Evolutionary conservation across 257 asterid genomes (phyloP).

Genomic region (Rhazya stricta): DNA sequence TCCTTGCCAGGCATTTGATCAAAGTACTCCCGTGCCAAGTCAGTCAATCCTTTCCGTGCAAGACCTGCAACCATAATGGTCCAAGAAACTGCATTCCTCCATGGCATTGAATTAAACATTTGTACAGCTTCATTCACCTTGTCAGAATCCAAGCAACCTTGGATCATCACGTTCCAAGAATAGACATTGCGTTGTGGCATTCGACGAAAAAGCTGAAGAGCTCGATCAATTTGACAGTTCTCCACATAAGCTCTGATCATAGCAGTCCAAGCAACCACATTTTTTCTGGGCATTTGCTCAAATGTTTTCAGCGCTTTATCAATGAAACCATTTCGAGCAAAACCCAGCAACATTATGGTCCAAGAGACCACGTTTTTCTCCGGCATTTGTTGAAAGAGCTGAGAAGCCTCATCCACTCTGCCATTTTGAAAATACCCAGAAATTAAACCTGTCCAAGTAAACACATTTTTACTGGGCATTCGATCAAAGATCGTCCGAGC

Average conservation of each 20-base stretch:
- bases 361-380: slow-evolving; percentile 59
- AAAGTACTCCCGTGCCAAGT: slow-evolving; percentile 39
- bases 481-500: slow-evolving; percentile 56
- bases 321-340: slow-evolving; percentile 47
- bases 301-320: slow-evolving; percentile 51
- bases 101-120: slow-evolving; percentile 46
- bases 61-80: slow-evolving; percentile 54
- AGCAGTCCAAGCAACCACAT: slow-evolving; percentile 75
- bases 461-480: slow-evolving; percentile 50
- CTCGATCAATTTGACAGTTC: slow-evolving; percentile 34
- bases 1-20: slow-evolving; percentile 53
- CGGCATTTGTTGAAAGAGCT: slow-evolving; percentile 41
- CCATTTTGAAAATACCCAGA: slow-evolving; percentile 64
- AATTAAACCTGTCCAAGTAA: slow-evolving; percentile 75
- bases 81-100: slow-evolving; percentile 54
- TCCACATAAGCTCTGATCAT: slow-evolving; percentile 70
- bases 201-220: slow-evolving; percentile 42
- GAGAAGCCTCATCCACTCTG: slow-evolving; percentile 46
- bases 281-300: slow-evolving; percentile 60
- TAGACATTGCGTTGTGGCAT: slow-evolving; percentile 57
- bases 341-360: slow-evolving; percentile 63
- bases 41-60: slow-evolving; percentile 42
- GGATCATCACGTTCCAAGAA: slow-evolving; percentile 72
- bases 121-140: slow-evolving; percentile 42
- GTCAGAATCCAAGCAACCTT: slow-evolving; percentile 45